Evolutionary conservation across 2,329 filamentous ascomycete genomes (phyloP).

Genomic region (Tolypocladium cylindrosporum): DNA sequence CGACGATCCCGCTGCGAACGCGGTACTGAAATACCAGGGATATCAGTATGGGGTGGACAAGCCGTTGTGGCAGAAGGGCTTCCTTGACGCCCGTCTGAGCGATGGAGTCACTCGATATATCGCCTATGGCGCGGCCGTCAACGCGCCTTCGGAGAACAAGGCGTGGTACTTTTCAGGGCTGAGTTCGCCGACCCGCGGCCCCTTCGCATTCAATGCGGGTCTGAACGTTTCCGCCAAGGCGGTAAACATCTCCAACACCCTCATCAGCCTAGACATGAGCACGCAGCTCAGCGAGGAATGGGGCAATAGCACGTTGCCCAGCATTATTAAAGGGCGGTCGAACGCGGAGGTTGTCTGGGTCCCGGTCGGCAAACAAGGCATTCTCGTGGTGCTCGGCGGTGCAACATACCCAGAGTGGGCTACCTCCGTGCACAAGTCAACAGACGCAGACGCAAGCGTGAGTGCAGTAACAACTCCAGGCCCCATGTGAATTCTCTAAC

Average conservation of each 20-base stretch:
- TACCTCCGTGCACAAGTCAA: conserved; percentile 11
- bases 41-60: conserved; percentile 40
- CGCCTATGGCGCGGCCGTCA: conserved; percentile 53
- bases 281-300: conserved; percentile 40
- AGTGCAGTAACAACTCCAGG: conserved; percentile 4
- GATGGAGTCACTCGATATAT: conserved; percentile 47
- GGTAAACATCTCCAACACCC: conserved; percentile 37
- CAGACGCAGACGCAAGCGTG: conserved; percentile 22
- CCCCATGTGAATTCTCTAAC: not conserved
- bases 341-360: conserved; percentile 63
- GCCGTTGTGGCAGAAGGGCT: conserved; percentile 31
- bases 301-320: conserved; percentile 44
- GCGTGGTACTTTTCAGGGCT: conserved; percentile 64
- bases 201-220: conserved; percentile 29
- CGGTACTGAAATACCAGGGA: conserved; percentile 39
- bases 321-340: conserved; percentile 41
- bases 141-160: conserved; percentile 58
- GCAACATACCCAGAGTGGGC: conserved; percentile 51
- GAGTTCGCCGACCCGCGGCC: conserved; percentile 36
- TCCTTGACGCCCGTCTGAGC: conserved; percentile 29
- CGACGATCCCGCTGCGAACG: conserved; percentile 27
- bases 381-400: conserved; percentile 69
- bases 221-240: conserved; percentile 26
- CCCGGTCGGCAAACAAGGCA: conserved; percentile 65
- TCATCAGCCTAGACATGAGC: conserved; percentile 53